Conservation (phyloP, 2,329 filamentous ascomycete species). For the Colletotrichum somersetense region DNA sequence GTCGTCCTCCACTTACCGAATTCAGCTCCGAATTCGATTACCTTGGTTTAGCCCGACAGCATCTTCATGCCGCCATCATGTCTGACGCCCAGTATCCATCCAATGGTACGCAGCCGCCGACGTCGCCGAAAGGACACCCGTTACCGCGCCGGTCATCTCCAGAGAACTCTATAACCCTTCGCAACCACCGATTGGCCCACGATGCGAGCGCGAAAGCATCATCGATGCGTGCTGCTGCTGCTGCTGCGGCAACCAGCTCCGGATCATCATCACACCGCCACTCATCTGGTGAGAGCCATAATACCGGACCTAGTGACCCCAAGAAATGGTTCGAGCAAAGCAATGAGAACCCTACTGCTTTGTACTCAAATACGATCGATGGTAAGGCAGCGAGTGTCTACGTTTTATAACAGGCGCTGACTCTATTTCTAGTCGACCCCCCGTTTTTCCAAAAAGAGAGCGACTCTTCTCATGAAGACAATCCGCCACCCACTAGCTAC, state of each 20-base stretch:
- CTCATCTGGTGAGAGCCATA: conserved; percentile 64
- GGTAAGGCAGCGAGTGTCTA: conserved; percentile 48
- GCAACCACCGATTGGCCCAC: conserved; percentile 59
- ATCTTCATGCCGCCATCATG: conserved; percentile 48
- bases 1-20: background rate
- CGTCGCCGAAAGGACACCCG: conserved; percentile 53
- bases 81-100: conserved; percentile 46
- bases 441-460: conserved; percentile 68
- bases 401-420: background rate
- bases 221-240: conserved; percentile 34
- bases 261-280: conserved; percentile 49
- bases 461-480: conserved; percentile 64
- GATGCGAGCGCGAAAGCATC: conserved; percentile 52
- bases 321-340: conserved; percentile 67
- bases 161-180: conserved; percentile 61
- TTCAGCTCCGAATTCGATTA: background rate
- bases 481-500: conserved; percentile 41
- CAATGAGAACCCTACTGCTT: conserved; percentile 62
- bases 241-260: conserved; percentile 32
- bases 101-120: conserved; percentile 44
- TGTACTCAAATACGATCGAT: conserved; percentile 62
- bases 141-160: conserved; percentile 60
- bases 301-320: conserved; percentile 63
- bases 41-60: conserved; percentile 23
- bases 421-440: conserved; percentile 58